Percentiles rank a stretch among this genome's conserved stretches.
Conservation (phyloP, 768 basidiomycete species). For the Boletus coccyginus region DNA sequence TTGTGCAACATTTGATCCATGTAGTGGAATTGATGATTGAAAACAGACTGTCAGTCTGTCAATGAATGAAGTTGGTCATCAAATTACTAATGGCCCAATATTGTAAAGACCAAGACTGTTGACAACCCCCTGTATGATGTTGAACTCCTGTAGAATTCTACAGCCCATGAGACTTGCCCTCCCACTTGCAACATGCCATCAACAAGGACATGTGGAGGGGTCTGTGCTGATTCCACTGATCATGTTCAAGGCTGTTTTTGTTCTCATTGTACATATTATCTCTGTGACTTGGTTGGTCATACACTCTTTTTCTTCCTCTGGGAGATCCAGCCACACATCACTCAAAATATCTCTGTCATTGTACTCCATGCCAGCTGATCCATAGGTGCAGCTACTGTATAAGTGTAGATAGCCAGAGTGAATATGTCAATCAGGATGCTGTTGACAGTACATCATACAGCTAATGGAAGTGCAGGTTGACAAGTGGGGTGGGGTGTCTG, state of each 20-base stretch:
- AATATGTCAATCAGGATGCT: neutral
- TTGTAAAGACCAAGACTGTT: neutral
- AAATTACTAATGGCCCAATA: neutral
- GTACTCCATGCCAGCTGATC: neutral
- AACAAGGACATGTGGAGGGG: neutral
- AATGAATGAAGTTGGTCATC: neutral
- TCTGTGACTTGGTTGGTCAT: neutral
- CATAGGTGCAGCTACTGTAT: neutral
- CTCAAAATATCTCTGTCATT: neutral
- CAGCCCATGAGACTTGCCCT: neutral
- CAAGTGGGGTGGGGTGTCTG: neutral
- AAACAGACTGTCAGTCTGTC: neutral
- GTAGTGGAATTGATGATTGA: neutral
- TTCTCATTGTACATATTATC: neutral
- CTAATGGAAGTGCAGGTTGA: neutral
- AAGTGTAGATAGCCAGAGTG: neutral
- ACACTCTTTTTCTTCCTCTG: neutral
- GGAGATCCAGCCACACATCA: neutral
- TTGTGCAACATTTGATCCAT: neutral
- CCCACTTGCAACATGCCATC: neutral
- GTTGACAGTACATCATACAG: neutral
- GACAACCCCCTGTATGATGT: neutral
- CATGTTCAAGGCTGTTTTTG: neutral
- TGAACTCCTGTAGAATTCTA: neutral
- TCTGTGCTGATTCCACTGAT: neutral